Conservation (phyloP, 2,329 filamentous ascomycete species). For the Penicillium frequentans region DNA sequence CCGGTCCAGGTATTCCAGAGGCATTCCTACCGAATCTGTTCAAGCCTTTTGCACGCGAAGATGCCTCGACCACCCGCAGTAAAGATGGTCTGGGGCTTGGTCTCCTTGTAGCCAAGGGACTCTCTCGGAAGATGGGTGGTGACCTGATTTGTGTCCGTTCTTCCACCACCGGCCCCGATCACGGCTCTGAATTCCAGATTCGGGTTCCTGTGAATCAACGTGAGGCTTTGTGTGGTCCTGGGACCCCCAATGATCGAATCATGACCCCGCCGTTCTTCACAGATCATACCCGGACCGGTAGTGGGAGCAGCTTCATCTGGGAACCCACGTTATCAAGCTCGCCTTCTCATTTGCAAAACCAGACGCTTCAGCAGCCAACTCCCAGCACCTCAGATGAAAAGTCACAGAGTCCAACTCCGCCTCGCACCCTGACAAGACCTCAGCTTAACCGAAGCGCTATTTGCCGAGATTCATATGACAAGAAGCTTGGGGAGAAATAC, state of each 20-base stretch:
- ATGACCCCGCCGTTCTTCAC: slow-evolving; percentile 27
- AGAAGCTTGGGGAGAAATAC: slow-evolving; percentile 57
- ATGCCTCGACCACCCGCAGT: slow-evolving; percentile 65
- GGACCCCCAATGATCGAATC: slow-evolving; percentile 49
- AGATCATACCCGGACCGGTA: slow-evolving; percentile 23
- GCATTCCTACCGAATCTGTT: slow-evolving; percentile 67
- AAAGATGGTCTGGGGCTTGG: slow-evolving; percentile 70
- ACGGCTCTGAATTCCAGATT: slow-evolving; percentile 69
- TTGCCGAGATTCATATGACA: slow-evolving; percentile 48
- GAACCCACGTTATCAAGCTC: slow-evolving; percentile 22
- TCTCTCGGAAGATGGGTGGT: slow-evolving; percentile 67
- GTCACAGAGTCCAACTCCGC: slow-evolving; percentile 23
- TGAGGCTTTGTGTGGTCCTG: slow-evolving; percentile 47
- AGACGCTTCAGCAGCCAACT: slow-evolving; percentile 30
- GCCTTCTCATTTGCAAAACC: slow-evolving; percentile 26
- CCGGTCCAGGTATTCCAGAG: slow-evolving; percentile 66
- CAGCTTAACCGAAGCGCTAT: slow-evolving; percentile 28
- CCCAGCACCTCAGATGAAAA: slow-evolving; percentile 29
- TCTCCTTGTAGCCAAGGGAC: slow-evolving; percentile 69
- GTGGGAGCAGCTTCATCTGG: slow-evolving; percentile 21
- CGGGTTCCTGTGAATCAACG: slow-evolving; percentile 59
- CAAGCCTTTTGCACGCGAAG: slow-evolving; percentile 68
- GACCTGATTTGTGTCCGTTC: slow-evolving; percentile 66
- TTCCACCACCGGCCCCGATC: slow-evolving; percentile 59
- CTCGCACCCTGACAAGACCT: slow-evolving; percentile 20